These are phyloP conservation scores for Pseudofabraea citricarpa DNA, from an alignment of 2,329 filamentous ascomycete genomes.

Conservation along the genomic window DNA sequence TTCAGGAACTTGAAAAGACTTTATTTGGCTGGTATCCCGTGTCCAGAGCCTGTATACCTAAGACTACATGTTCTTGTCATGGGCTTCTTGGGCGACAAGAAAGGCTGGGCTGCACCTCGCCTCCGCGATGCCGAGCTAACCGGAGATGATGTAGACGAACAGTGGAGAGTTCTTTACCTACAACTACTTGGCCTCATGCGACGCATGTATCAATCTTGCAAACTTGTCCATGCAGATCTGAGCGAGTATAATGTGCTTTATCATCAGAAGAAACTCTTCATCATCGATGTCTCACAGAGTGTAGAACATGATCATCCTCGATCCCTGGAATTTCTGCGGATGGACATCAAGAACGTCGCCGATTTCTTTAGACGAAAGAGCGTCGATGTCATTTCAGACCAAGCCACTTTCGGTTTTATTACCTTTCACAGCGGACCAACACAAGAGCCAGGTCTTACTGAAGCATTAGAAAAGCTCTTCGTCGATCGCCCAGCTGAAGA, in stretches of 20 bases:
- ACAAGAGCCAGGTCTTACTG: slow-evolving; percentile 55
- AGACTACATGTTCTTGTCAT: slow-evolving; percentile 95
- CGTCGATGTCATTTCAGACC: slow-evolving; percentile 76
- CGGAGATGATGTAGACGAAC: slow-evolving; percentile 61
- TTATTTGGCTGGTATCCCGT: slow-evolving; percentile 78
- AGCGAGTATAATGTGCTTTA: slow-evolving; percentile 98
- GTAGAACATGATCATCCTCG: slow-evolving; percentile 95
- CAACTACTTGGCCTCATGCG: slow-evolving; percentile 87
- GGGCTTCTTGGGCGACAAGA: slow-evolving; percentile 83
- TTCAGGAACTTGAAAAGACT: slow-evolving; percentile 89
- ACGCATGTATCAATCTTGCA: slow-evolving; percentile 86
- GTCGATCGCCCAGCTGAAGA: slow-evolving; percentile 50
- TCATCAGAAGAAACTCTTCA: slow-evolving; percentile 74
- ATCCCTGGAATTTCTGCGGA: slow-evolving; percentile 87
- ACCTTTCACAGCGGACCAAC: slow-evolving; percentile 55
- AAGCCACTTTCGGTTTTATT: slow-evolving; percentile 80
- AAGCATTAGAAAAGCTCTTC: slow-evolving; percentile 64
- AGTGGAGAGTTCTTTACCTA: slow-evolving; percentile 75
- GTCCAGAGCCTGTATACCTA: slow-evolving; percentile 82
- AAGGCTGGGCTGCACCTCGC: slow-evolving; percentile 82
- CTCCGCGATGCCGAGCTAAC: slow-evolving; percentile 79
- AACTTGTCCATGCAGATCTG: slow-evolving; percentile 89
- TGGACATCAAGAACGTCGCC: slow-evolving; percentile 96
- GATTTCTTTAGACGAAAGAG: slow-evolving; percentile 88
- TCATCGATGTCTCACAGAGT: slow-evolving; percentile 97